These are phyloP conservation scores for Backusella psychrophila DNA, from an alignment of 192 early-diverging fungal species.

Conservation along the genomic window DNA sequence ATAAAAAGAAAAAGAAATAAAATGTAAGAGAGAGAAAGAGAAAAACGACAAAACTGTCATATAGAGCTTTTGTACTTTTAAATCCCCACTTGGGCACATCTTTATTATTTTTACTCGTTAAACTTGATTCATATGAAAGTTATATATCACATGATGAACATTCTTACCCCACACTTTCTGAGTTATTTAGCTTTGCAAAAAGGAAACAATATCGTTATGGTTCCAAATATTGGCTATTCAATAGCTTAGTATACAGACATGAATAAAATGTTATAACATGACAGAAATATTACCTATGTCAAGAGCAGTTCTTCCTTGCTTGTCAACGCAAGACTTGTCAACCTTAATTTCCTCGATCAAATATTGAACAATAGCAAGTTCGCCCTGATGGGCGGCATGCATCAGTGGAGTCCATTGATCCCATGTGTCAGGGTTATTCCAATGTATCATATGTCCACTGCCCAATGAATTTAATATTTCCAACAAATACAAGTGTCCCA, in stretches of 20 bases:
- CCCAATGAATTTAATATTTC: constrained; percentile 8
- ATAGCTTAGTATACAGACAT: background rate
- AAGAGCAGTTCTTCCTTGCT: constrained; percentile 26
- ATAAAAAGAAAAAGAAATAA: background rate
- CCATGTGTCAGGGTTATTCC: constrained; percentile 36
- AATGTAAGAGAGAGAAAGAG: background rate
- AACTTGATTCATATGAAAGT: constrained; percentile 5
- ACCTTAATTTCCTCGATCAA: constrained; percentile 18
- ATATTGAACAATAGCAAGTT: constrained; percentile 18
- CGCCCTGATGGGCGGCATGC: constrained; percentile 36
- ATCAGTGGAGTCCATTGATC: constrained; percentile 44
- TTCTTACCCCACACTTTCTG: constrained; percentile 12
- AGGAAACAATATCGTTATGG: background rate
- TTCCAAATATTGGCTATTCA: constrained; percentile 20
- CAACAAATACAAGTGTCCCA: constrained; percentile 24
- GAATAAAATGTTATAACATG: background rate
- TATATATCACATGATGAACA: constrained; percentile 4
- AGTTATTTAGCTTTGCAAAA: background rate
- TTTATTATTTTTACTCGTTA: background rate
- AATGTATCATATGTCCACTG: background rate
- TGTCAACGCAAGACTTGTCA: constrained; percentile 22
- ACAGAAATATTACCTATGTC: constrained; percentile 32
- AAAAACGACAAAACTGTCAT: background rate
- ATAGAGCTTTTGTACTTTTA: background rate
- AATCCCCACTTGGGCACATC: background rate